Evolutionary conservation across 495 filamentous ascomycete species (phyloP).

Genomic region (Penicillium chermesinum): DNA sequence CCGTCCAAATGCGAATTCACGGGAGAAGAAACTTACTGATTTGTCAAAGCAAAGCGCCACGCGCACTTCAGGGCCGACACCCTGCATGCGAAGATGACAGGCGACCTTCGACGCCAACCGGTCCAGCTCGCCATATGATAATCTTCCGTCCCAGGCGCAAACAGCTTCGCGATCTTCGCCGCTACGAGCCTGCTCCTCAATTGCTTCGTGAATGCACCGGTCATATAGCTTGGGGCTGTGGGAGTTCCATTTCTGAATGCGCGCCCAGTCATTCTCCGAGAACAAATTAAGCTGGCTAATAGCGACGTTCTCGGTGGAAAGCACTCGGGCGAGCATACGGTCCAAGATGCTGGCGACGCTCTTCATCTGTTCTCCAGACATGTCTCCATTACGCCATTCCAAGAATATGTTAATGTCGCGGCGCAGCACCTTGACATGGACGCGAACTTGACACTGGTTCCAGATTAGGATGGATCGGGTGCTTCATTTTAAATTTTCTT

Average conservation of each 20-base stretch:
- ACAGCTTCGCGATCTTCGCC: conserved; percentile 44
- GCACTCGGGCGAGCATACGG: conserved; percentile 24
- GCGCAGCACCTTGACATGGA: conserved; percentile 41
- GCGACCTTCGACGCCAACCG: conserved; percentile 44
- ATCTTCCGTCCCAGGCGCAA: conserved; percentile 54
- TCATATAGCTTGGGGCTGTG: conserved; percentile 30
- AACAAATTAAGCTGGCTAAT: conserved; percentile 33
- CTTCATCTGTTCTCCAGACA: conserved; percentile 42
- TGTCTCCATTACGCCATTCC: conserved; percentile 42
- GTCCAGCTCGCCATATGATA: conserved; percentile 54
- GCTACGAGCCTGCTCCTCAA: conserved; percentile 36
- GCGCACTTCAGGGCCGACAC: conserved; percentile 43
- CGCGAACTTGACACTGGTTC: conserved; percentile 37
- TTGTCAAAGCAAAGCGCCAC: conserved; percentile 57
- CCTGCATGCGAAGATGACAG: conserved; percentile 37
- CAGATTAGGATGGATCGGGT: not conserved
- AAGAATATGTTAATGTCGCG: conserved; percentile 41
- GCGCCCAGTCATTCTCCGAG: conserved; percentile 35
- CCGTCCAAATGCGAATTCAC: not conserved
- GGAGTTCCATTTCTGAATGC: conserved; percentile 40
- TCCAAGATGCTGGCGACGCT: conserved; percentile 38
- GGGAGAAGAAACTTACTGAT: conserved; percentile 34
- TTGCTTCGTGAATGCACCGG: conserved; percentile 48
- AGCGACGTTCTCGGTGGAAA: conserved; percentile 26
- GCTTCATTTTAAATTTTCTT: no score